A percentile compares a stretch with the other conserved stretches of the same genome.
Evolutionary conservation across 2,329 filamentous ascomycete genomes (phyloP).

Genomic region (Penicillium sp.): DNA sequence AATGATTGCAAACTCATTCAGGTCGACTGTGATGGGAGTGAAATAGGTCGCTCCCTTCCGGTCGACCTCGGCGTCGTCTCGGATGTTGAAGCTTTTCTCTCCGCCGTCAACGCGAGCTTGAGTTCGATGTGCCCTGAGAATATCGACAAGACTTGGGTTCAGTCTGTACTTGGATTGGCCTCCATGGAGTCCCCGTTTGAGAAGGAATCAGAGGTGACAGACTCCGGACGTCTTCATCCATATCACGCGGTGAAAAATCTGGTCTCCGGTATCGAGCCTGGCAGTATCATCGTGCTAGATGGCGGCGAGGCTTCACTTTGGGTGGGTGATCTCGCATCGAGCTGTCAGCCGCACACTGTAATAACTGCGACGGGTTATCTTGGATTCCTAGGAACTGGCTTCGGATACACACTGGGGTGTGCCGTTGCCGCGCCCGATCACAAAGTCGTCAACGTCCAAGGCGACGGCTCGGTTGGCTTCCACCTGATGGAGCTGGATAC

Average conservation of each 20-base stretch:
- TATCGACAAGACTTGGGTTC: constrained; percentile 9
- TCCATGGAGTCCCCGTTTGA: constrained; percentile 22
- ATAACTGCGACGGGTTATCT: constrained; percentile 37
- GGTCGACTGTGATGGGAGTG: constrained; percentile 45
- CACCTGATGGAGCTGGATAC: constrained; percentile 51
- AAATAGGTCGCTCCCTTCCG: constrained; percentile 46
- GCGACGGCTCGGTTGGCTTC: constrained; percentile 50
- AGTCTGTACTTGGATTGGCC: constrained; percentile 14
- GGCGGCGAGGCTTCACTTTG: constrained; percentile 24
- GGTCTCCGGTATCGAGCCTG: constrained; percentile 38
- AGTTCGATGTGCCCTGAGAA: constrained; percentile 3
- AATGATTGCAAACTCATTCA: constrained; percentile 42
- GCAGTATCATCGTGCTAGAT: constrained; percentile 41
- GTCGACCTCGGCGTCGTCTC: constrained; percentile 47
- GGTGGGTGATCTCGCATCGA: constrained; percentile 45
- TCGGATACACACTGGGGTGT: constrained; percentile 48
- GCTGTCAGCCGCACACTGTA: constrained; percentile 39
- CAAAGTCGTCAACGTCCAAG: constrained; percentile 48
- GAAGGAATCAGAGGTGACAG: constrained; percentile 20
- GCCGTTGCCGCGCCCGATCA: constrained; percentile 43
- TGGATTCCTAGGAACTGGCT: constrained; percentile 51
- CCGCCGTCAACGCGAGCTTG: constrained; percentile 27
- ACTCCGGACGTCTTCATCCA: constrained; percentile 43
- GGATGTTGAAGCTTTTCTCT: constrained; percentile 39
- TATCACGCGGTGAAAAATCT: constrained; percentile 45